These are phyloP conservation scores for Thermothelomyces thermophilus DNA, from an alignment of 2,329 filamentous ascomycete genomes.

Conservation along the genomic window DNA sequence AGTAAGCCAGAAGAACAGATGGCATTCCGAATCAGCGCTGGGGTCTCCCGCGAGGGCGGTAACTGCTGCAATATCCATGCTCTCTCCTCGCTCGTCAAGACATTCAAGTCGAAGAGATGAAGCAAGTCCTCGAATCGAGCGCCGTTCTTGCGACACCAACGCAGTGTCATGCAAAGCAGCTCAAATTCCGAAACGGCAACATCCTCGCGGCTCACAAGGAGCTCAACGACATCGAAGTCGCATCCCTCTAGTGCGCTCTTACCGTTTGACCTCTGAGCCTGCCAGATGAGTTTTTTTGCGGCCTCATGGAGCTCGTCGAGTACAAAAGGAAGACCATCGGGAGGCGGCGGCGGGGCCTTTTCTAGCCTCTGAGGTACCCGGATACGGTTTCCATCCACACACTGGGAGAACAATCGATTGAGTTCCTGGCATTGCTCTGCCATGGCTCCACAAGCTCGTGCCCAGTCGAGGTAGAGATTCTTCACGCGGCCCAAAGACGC, in stretches of 20 bases:
- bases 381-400: conserved; percentile 37
- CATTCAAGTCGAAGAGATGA: conserved; percentile 30
- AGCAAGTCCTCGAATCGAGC: conserved; percentile 26
- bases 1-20: conserved; percentile 33
- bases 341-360: conserved; percentile 24
- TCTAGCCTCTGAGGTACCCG: conserved; percentile 31
- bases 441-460: conserved; percentile 31
- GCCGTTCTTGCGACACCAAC: conserved; percentile 31
- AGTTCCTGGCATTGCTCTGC: conserved; percentile 35
- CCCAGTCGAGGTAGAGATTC: conserved; percentile 38
- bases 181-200: conserved; percentile 35
- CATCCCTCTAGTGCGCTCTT: conserved; percentile 15
- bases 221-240: conserved; percentile 27
- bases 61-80: conserved; percentile 32
- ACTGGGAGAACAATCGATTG: conserved; percentile 36
- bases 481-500: conserved; percentile 35
- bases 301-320: conserved; percentile 33
- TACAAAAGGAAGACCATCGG: conserved; percentile 28
- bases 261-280: neutral
- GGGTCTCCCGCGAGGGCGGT: conserved; percentile 25
- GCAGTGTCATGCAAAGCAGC: conserved; percentile 28
- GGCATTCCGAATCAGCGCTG: conserved; percentile 32
- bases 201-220: conserved; percentile 31
- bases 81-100: conserved; percentile 30
- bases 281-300: conserved; percentile 20